Percentiles rank a stretch among this genome's conserved stretches.
phyloP scores from a whole-genome alignment of 331 rosid genomes.

The Malus hybrid region DNA sequence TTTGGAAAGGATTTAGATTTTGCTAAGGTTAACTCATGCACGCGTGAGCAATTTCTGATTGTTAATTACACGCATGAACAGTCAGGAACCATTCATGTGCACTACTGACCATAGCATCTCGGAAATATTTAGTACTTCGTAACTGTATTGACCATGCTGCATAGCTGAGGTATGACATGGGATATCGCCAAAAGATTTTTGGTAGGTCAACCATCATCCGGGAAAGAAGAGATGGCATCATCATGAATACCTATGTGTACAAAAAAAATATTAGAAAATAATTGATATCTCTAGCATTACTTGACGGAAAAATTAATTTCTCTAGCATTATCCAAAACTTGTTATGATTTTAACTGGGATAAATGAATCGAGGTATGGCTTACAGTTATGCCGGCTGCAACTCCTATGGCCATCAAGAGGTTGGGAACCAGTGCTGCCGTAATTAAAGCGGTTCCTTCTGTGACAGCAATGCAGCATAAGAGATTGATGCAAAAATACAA shows the following conservation, averaged over 20 bases:
- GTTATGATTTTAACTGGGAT: not conserved
- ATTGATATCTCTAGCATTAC: not conserved
- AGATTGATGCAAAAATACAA: conserved; percentile 15
- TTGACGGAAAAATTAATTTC: not conserved
- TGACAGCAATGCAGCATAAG: conserved; percentile 8
- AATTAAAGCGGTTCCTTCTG: conserved; percentile 5
- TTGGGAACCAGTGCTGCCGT: conserved; percentile 6
- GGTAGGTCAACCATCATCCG: conserved; percentile 10
- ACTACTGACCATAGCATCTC: not conserved
- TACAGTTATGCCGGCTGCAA: conserved; percentile 10
- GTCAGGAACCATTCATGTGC: not conserved
- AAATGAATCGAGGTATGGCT: not conserved
- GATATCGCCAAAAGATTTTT: conserved; percentile 7
- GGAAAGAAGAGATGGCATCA: conserved; percentile 15
- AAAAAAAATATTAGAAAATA: not conserved
- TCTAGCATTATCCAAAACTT: not conserved
- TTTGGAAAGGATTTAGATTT: not conserved
- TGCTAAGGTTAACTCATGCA: not conserved
- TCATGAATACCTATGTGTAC: conserved; percentile 10
- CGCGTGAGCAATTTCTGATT: no score
- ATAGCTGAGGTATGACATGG: conserved; percentile 17
- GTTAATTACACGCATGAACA: not conserved
- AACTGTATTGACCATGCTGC: conserved; percentile 14
- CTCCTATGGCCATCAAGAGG: conserved; percentile 15
- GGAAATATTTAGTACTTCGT: not conserved